These are phyloP conservation scores for Clitoria ternatea DNA, from an alignment of 306 rosid species.

Conservation along the genomic window DNA sequence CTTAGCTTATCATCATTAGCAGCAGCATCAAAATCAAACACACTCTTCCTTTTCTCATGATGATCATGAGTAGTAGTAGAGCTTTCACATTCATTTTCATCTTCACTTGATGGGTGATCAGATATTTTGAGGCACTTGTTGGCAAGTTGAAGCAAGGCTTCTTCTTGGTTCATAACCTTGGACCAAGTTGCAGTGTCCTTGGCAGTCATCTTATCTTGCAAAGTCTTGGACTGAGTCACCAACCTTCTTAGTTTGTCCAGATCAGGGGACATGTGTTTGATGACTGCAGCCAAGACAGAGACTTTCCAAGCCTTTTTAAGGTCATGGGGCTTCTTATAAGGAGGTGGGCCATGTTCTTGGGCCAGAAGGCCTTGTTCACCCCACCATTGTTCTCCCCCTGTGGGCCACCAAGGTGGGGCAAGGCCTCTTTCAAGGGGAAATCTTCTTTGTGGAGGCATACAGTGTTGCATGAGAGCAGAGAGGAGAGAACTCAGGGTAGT, in stretches of 20 bases:
- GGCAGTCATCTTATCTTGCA: slow-evolving; percentile 65
- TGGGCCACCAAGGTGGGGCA: slow-evolving; percentile 84
- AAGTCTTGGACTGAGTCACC: slow-evolving; percentile 46
- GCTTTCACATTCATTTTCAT: neutral
- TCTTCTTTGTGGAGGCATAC: slow-evolving; percentile 52
- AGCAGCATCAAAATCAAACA: slow-evolving; percentile 20
- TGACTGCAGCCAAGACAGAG: slow-evolving; percentile 47
- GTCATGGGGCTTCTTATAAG: slow-evolving; percentile 61
- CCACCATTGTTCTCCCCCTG: slow-evolving; percentile 58
- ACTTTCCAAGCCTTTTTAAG: slow-evolving; percentile 69
- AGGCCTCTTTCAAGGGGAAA: slow-evolving; percentile 55
- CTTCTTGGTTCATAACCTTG: slow-evolving; percentile 52
- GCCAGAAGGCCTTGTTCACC: slow-evolving; percentile 45
- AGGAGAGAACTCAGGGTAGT: slow-evolving; percentile 61
- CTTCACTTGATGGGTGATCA: neutral
- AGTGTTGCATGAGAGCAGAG: slow-evolving; percentile 58
- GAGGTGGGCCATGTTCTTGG: slow-evolving; percentile 50
- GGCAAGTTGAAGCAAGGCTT: slow-evolving; percentile 30
- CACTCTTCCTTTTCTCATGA: slow-evolving; percentile 37
- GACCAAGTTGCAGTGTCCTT: slow-evolving; percentile 53
- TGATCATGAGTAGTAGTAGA: neutral
- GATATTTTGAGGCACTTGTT: slow-evolving; percentile 29
- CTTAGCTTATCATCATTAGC: neutral
- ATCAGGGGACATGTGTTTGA: slow-evolving; percentile 57
- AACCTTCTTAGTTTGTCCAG: slow-evolving; percentile 40